Evolutionary conservation across 2,329 filamentous ascomycete species (phyloP), one percentile per base, ranked within the genome.

Genomic region (Xylariaceae sp.): DNA sequence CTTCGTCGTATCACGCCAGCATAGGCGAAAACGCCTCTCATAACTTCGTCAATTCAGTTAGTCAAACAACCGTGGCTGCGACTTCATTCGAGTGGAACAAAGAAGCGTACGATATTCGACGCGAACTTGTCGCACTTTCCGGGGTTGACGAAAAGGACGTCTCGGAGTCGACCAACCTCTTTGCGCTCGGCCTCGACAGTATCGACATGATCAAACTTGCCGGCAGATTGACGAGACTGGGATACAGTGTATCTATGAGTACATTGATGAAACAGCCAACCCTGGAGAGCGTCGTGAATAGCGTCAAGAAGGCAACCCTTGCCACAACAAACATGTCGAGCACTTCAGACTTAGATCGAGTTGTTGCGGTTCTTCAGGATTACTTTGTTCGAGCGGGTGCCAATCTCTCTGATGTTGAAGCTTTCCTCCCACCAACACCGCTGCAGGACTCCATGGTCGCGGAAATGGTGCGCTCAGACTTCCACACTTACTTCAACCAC

Each of bases 181-280:
- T 95, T 45, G 86, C 93, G 66, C 80, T 97, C 37, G 92, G 92
- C 0, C 80, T 97, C 5, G 93, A 97, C 76, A 96, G 92, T 68
- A 95, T 97, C 59, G 92, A 97, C 72, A 83, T 88, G 1, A 93
- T 97, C 72, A 95, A 91, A 67, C 76, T 97, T 0, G 88, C 89
- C 0, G 86, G 90, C 0, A 82, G 85, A 56, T 77, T 96, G 1
- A 88, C 82, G 63, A 82, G 80, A 50, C 73, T 74, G 3, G 82
- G 80, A 0, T 75, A 94, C 17, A 70, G 75, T 0, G 71, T 96
- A 9, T 77, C 87, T 0, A 85, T 92, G n/a, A 89, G 90, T 65
- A 78, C 80, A n/a, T 86, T 97, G 18, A 88, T 96, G 80, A 86
- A 83, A 55, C 80, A 80, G 2, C 84, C 88, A 55, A 90, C 83